Conservation (phyloP, 768 basidiomycete species). For the Trichaptum fuscoviolaceum region DNA sequence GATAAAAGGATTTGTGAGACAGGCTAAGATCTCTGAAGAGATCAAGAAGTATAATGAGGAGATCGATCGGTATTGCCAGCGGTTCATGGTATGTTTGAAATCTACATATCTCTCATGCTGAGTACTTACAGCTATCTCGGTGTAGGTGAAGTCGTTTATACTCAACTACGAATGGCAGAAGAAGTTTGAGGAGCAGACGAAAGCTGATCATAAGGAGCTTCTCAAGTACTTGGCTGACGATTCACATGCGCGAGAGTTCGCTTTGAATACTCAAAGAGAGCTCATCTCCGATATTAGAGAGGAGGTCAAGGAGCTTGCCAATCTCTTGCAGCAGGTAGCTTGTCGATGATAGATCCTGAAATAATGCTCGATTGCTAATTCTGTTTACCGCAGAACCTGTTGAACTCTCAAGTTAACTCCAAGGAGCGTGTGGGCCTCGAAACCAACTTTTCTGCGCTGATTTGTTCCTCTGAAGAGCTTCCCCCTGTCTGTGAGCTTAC, state of each 20-base stretch:
- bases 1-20: background rate
- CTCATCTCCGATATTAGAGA: background rate
- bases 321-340: background rate
- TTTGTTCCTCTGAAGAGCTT: background rate
- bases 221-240: background rate
- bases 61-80: conserved; percentile 1
- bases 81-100: background rate
- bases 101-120: background rate
- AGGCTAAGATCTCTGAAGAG: background rate
- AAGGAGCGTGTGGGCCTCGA: background rate
- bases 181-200: background rate
- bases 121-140: background rate
- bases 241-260: background rate
- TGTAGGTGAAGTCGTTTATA: background rate
- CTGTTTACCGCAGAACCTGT: background rate
- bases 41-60: background rate
- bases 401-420: background rate
- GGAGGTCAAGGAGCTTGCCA: background rate
- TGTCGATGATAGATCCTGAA: background rate
- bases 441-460: background rate
- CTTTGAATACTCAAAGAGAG: background rate
- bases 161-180: background rate
- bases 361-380: background rate
- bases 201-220: background rate
- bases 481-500: background rate